A percentile compares a stretch with the other conserved stretches of the same genome.
Conservation (phyloP, 2,329 filamentous ascomycete genomes). For the Fusarium sp. region DNA sequence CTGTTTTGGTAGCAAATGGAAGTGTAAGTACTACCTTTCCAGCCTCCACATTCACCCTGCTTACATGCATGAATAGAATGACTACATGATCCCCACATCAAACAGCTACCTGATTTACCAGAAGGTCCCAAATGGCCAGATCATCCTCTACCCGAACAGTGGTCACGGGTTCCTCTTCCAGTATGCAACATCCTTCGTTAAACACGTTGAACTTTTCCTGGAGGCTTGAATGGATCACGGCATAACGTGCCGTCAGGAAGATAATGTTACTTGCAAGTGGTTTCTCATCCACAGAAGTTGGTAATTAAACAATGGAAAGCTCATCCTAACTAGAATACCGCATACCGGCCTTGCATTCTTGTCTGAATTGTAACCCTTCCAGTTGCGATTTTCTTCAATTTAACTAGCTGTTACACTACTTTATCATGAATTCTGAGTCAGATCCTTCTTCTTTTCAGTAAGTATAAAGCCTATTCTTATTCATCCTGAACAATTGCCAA, state of each 20-base stretch:
- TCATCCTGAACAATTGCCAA: neutral
- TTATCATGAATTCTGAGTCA: too few species aligned
- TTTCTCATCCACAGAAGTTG: too few species aligned
- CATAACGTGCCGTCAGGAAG: accelerated
- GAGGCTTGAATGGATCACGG: accelerated
- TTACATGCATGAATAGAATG: neutral
- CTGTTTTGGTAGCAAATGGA: neutral
- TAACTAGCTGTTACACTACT: too few species aligned
- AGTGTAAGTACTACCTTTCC: neutral
- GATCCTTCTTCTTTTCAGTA: accelerated
- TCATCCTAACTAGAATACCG: too few species aligned
- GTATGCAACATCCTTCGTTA: neutral
- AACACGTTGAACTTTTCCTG: conserved; percentile 6
- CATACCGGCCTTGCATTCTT: too few species aligned
- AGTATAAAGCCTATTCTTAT: accelerated
- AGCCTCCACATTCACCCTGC: accelerated
- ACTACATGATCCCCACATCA: conserved; percentile 22
- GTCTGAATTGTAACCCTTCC: too few species aligned
- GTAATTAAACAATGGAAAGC: too few species aligned
- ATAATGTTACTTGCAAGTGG: too few species aligned
- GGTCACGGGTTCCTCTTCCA: conserved; percentile 24
- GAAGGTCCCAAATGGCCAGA: neutral
- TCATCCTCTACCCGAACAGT: conserved; percentile 21
- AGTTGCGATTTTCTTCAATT: too few species aligned
- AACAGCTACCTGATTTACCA: conserved; percentile 17